Evolutionary conservation across 2,329 filamentous ascomycete species (phyloP), one percentile per base, ranked within the genome.

Genomic region (Alternaria burnsii): DNA sequence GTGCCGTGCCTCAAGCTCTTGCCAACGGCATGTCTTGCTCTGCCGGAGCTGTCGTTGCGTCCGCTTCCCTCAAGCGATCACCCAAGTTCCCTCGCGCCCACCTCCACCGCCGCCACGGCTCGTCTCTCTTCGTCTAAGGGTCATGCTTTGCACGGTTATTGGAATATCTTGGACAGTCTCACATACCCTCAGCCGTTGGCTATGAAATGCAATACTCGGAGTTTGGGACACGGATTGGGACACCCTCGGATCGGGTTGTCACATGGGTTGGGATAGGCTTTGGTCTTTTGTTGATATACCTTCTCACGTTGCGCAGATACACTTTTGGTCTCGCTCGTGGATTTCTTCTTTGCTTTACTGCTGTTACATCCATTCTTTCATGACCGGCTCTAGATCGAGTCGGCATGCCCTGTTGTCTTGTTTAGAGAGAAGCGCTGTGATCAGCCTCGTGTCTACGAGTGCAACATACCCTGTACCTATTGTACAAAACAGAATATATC

Each of bases 11-110:
- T 7, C 78, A 80, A 62, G 63, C 72, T 34, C 74, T 83, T 28
- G 77, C 82, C 10, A 67, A 72, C 20, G 82, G 82, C 38, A 83
- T 78, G 47, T 65, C 68, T 7, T 84, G 82, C 73, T 66, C 71
- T 10, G 70, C 75, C 46, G 80, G 79, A 38, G 64, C 63, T 12
- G 61, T 71, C 12, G 63, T 59, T 24, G 69, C 57, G 11, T 55
- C 61, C 0, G 28, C 53, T n/a, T 55, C 58, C 0, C 20, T 22
- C 12, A 72, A 69, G 66, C 69, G 69, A 38, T 61, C 59, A 6
- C 16, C 58, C 42, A 62, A 68, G 41, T 69, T 68, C 61, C 70
- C 68, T 57, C 73, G 71, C 50, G 70, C 64, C 7, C 73, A 73
- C 46, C 64, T 74, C 42, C 70, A 73, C 65, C 73, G 71, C 58